Base-by-base conservation (phyloP, 2,329 filamentous ascomycete genomes). In the Sordariomycetes sp. region DNA sequence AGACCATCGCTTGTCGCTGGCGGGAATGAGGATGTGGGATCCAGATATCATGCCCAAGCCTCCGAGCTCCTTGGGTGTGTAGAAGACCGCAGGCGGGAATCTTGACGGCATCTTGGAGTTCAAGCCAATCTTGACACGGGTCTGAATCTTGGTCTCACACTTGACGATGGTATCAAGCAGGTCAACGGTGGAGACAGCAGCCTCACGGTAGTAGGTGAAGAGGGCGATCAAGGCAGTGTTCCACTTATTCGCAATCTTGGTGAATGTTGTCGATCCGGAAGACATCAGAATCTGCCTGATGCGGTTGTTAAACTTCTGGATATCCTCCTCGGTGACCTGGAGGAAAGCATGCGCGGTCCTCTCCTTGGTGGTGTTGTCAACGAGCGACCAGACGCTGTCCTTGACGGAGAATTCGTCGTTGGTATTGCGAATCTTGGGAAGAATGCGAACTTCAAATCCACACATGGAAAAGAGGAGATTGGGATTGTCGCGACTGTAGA, bases 171-270 rank as follows among this genome's bases (percentile, higher is more conserved):
- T 95, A 54, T 98, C 92, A 4, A 98, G 72, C 5, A 98, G 69
- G 41, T 86, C 84, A 40, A 96, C 86, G 0, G 93, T 98, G 1
- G 90, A 94, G 2, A 96, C 90, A 12, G 92, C 92, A 31, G 92
- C 92, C 55, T 98, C 92, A 55, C 92, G 86, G 55, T 98, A 98
- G 61, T 98, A 98, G 0, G 92, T 96, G 63, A 98, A 98, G 18
- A 98, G 73, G 1, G 92, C 88, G 50, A 98, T 98, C 45, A 98
- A 62, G 2, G 86, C 92, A 0, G 92, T 98, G 61, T 98, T 98
- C 92, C 93, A 98, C 64, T 98, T 98, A 64, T 98, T 98, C 30
- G 93, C 92, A 51, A 98, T 98, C 72, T 98, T 98, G 30, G 92
- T 98, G 63, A 98, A 98, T 0, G 92, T 98, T 0, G 92, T 98